A percentile compares a stretch with the other conserved stretches of the same genome.
phyloP scores from a whole-genome alignment of 2,329 filamentous ascomycete species.

The Fusarium sarcochroum region DNA sequence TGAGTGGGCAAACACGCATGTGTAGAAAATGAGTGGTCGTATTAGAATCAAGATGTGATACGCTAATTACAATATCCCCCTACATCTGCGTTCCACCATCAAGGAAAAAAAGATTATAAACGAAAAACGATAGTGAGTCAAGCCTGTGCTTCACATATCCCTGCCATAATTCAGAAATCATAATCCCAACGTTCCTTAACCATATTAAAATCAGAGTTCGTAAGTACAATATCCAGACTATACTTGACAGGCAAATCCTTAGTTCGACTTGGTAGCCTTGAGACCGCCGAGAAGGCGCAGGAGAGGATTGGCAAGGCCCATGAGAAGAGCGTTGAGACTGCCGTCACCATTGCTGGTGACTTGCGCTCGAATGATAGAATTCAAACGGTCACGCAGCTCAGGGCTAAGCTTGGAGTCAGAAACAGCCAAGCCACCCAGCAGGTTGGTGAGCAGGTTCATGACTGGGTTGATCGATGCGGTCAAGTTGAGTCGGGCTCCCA shows the following conservation, averaged over 20 bases:
- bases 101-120: too few species aligned
- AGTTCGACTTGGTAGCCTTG: background rate
- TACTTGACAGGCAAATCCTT: background rate
- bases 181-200: background rate
- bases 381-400: background rate
- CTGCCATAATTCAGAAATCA: too few species aligned
- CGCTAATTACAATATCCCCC: too few species aligned
- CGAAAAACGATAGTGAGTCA: too few species aligned
- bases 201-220: background rate
- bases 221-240: background rate
- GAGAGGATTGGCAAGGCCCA: conserved; percentile 17
- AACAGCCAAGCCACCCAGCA: background rate
- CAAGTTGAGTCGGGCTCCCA: background rate
- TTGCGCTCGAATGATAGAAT: background rate
- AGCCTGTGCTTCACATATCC: too few species aligned
- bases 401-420: background rate
- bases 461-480: conserved; percentile 16
- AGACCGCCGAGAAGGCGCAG: conserved; percentile 9
- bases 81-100: too few species aligned
- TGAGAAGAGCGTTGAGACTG: conserved; percentile 4
- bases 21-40: too few species aligned
- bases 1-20: too few species aligned
- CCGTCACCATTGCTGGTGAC: background rate
- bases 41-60: too few species aligned
- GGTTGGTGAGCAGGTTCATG: conserved; percentile 15